Evolutionary conservation across 2,329 filamentous ascomycete genomes (phyloP).

Genomic region (Fusarium sp.): DNA sequence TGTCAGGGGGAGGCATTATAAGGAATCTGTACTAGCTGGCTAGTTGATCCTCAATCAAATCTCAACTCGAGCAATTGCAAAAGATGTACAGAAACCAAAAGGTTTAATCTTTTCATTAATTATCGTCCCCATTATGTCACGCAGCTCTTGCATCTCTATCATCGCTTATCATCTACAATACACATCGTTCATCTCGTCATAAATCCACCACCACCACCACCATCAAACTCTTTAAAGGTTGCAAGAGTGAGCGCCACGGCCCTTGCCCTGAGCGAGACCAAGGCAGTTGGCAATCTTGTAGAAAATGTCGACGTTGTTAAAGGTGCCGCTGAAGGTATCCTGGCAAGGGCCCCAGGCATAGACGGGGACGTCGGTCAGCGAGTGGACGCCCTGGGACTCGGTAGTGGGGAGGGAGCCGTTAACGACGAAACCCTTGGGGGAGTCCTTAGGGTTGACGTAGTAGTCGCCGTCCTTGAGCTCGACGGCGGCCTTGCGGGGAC

Average conservation of each 20-base stretch:
- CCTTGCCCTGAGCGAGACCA: slow-evolving; percentile 59
- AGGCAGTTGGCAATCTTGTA: slow-evolving; percentile 79
- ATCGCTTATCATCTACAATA: slow-evolving; percentile 15
- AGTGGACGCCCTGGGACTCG: slow-evolving; percentile 78
- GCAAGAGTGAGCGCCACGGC: slow-evolving; percentile 38
- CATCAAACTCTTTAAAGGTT: slow-evolving; percentile 17
- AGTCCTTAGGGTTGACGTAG: slow-evolving; percentile 77
- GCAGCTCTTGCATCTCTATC: slow-evolving; percentile 34
- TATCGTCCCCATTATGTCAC: slow-evolving; percentile 7
- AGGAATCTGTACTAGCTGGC: slow-evolving; percentile 9
- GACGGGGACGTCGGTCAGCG: slow-evolving; percentile 81
- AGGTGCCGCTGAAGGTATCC: slow-evolving; percentile 78
- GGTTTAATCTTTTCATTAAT: slow-evolving; percentile 7
- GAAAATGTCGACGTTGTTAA: slow-evolving; percentile 79
- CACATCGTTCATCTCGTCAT: slow-evolving; percentile 38
- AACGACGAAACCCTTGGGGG: slow-evolving; percentile 73
- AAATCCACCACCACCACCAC: slow-evolving; percentile 21
- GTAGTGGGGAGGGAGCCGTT: slow-evolving; percentile 79
- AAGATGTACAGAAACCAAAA: not conserved
- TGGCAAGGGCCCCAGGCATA: slow-evolving; percentile 85
- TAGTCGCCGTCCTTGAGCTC: slow-evolving; percentile 68
- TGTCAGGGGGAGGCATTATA: not conserved
- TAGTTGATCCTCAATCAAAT: slow-evolving; percentile 2
- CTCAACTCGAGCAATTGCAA: not conserved
- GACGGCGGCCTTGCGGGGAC: slow-evolving; percentile 71